Evolutionary conservation across 164 flowering plant species (phyloP), one percentile per base, ranked within the genome.

Genomic region (Berberis vulgaris): DNA sequence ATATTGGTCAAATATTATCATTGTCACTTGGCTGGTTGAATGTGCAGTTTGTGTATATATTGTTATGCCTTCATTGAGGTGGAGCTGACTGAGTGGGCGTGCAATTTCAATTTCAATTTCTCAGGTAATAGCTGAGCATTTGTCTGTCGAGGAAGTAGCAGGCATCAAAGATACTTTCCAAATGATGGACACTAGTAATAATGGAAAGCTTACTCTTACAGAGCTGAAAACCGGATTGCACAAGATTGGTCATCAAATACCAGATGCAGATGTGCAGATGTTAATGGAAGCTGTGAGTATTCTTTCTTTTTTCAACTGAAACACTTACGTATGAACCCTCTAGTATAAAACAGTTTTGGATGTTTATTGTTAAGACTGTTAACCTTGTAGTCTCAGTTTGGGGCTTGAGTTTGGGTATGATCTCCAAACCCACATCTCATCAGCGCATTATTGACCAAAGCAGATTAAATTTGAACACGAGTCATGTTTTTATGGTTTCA

Each of bases 141-240:
- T 92, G 71, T 89, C 98, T 1, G 74, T 80, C 60, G 98, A 91
- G 77, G 98, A 92, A 81, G 91, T 80, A 3, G 98, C 95, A 63
- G 95, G 86, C 56, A 85, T 92, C 50, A 89, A 85, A 74, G 98
- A 89, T n/a, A 79, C 84, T 56, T 92, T 92, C 73, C 79, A 82
- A 6, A 74, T 67, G 82, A 89, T 92, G 95, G 98, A 92, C 71
- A 69, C 71, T 12, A 72, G 65, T 60, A 86, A 85, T 40, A 75
- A 62, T 61, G 98, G 98, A 54, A 82, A 81, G 74, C 78, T 92
- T 57, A 85, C 82, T 66, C 70, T 86, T 43, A 86, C 80, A 26
- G 89, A 89, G 70, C 78, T 87, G 47, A 83, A 71, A 65, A 56
- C 40, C 55, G 96, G 98, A 12, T 62, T 89, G 73, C 84, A 76